These are phyloP conservation scores for Hypoxylon sp. DNA, from an alignment of 2,329 filamentous ascomycete species.

Conservation along the genomic window DNA sequence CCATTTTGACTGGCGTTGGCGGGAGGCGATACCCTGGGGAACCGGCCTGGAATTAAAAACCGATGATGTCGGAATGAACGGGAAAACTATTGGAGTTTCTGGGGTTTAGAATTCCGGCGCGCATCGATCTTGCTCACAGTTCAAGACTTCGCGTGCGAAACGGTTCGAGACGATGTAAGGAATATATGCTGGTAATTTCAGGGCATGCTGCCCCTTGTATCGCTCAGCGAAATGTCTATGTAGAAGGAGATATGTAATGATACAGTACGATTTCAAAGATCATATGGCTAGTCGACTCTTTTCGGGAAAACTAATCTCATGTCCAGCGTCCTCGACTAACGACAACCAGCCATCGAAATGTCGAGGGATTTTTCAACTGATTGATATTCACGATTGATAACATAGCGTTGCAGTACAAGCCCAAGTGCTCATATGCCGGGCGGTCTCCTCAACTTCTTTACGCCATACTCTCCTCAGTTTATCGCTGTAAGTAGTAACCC, in stretches of 20 bases:
- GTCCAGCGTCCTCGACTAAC: neutral
- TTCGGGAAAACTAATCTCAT: neutral
- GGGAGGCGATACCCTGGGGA: conserved; percentile 48
- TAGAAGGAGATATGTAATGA: neutral
- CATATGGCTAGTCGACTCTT: neutral
- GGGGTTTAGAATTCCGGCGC: conserved; percentile 23
- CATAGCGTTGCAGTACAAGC: no score
- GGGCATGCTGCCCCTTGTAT: neutral
- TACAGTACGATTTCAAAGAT: neutral
- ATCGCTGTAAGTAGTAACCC: no score
- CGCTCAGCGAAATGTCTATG: neutral
- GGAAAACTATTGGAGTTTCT: neutral
- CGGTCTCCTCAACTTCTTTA: no score
- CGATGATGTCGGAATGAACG: neutral
- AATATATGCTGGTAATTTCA: conserved; percentile 3
- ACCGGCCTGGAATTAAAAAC: conserved; percentile 28
- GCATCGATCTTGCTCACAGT: neutral
- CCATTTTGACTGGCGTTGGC: conserved; percentile 43
- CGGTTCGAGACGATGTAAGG: conserved; percentile 2
- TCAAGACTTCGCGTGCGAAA: neutral
- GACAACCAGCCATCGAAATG: neutral
- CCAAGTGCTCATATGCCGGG: no score
- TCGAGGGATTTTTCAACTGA: neutral
- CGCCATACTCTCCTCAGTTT: no score
- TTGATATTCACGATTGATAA: neutral